Conservation (phyloP, 805 yeast genomes). For the Priceomyces carsonii region DNA sequence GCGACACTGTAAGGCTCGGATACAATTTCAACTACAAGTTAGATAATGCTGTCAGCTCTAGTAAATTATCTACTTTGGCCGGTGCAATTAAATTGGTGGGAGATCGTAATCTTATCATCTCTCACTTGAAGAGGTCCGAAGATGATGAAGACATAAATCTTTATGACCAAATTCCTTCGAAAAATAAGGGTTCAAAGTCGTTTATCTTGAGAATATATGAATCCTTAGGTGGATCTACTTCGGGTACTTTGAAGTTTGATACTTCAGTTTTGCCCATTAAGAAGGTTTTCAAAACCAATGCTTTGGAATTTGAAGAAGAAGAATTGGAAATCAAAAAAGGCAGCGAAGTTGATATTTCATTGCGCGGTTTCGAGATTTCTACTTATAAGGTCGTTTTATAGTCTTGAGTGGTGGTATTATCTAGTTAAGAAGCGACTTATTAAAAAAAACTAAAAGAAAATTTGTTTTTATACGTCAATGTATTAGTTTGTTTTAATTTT, state of each 20-base stretch:
- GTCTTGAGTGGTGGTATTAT: neutral
- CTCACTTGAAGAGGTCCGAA: slow-evolving; percentile 85
- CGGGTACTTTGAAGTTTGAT: slow-evolving; percentile 49
- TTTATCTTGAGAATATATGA: slow-evolving; percentile 81
- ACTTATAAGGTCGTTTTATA: slow-evolving; percentile 51
- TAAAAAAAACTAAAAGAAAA: too few species aligned
- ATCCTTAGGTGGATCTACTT: slow-evolving; percentile 76
- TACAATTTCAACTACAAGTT: slow-evolving; percentile 72
- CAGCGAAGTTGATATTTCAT: slow-evolving; percentile 39
- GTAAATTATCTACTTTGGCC: slow-evolving; percentile 14
- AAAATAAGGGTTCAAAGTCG: slow-evolving; percentile 38
- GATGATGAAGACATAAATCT: slow-evolving; percentile 62
- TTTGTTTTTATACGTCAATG: too few species aligned
- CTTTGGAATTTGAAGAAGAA: slow-evolving; percentile 55
- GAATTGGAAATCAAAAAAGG: slow-evolving; percentile 35
- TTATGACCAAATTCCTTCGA: slow-evolving; percentile 48
- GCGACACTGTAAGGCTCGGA: slow-evolving; percentile 70
- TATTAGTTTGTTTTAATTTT: too few species aligned
- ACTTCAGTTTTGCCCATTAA: slow-evolving; percentile 38
- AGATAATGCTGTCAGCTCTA: slow-evolving; percentile 15
- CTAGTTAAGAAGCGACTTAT: too few species aligned
- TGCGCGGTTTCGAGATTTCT: slow-evolving; percentile 81
- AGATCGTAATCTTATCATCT: slow-evolving; percentile 61
- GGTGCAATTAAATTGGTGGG: slow-evolving; percentile 36
- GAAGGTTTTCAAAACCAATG: slow-evolving; percentile 55